Conservation (phyloP, 73 alveolate genomes). For the Symbiodinium pilosum region DNA sequence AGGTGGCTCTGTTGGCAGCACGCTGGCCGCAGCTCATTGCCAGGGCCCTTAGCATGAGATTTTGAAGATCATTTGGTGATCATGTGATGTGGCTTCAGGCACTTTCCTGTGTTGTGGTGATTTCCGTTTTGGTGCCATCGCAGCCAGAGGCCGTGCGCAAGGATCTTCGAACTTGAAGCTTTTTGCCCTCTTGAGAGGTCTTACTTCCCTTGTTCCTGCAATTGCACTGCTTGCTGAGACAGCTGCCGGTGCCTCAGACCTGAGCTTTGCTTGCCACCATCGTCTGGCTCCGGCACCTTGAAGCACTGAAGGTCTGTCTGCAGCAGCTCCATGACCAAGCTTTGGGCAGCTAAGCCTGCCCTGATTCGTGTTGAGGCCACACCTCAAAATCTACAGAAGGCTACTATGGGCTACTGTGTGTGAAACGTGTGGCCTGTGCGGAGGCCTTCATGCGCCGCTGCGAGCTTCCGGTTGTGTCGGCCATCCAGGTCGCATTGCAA, state of each 20-base stretch:
- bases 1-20: neutral
- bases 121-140: neutral
- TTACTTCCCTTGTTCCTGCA: conserved; percentile 21
- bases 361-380: neutral
- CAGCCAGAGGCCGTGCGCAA: neutral
- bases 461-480: neutral
- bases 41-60: neutral
- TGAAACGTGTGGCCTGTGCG: no score
- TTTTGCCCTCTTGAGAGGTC: neutral
- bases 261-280: neutral
- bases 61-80: no score
- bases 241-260: neutral
- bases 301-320: neutral
- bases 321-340: neutral
- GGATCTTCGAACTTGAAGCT: no score
- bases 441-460: neutral
- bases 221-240: conserved; percentile 38
- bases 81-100: neutral
- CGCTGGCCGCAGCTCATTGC: neutral
- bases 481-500: neutral
- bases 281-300: neutral
- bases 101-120: neutral
- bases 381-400: no score
- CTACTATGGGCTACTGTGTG: no score
- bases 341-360: neutral